A percentile compares a stretch with the other conserved stretches of the same genome.
These are phyloP conservation scores for Staphylotrichum tortipilum DNA, from an alignment of 495 filamentous ascomycete species.

Conservation along the genomic window DNA sequence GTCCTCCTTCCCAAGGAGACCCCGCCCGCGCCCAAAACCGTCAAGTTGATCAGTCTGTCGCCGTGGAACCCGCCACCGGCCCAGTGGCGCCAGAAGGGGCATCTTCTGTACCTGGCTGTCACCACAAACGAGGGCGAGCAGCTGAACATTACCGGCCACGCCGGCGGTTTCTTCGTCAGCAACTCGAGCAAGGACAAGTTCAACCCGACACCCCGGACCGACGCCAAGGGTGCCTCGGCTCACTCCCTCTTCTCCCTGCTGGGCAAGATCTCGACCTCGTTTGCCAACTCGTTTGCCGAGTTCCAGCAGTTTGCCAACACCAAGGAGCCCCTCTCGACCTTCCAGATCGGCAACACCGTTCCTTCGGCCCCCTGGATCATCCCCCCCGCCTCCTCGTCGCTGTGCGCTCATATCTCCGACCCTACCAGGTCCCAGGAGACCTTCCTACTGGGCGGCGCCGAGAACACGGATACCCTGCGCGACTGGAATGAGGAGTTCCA, in stretches of 20 bases:
- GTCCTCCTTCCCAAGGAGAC: conserved; percentile 60
- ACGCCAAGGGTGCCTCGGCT: conserved; percentile 56
- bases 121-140: conserved; percentile 89
- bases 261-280: conserved; percentile 69
- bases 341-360: conserved; percentile 87
- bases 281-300: conserved; percentile 59
- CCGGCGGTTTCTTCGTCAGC: conserved; percentile 94
- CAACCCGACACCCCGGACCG: conserved; percentile 69
- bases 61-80: conserved; percentile 96
- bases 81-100: conserved; percentile 79
- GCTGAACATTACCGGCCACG: conserved; percentile 83
- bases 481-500: conserved; percentile 99
- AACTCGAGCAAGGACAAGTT: conserved; percentile 85
- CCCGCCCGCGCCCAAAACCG: conserved; percentile 67
- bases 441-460: conserved; percentile 78
- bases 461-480: conserved; percentile 85
- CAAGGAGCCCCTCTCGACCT: conserved; percentile 83
- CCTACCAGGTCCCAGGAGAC: conserved; percentile 86
- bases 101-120: conserved; percentile 83
- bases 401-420: conserved; percentile 68
- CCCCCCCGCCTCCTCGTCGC: conserved; percentile 50
- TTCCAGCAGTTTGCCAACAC: conserved; percentile 73
- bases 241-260: conserved; percentile 85
- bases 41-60: conserved; percentile 81
- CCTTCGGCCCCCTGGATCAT: conserved; percentile 92